Evolutionary conservation across 495 filamentous ascomycete species (phyloP), one percentile per base, ranked within the genome.

Genomic region (Trichoderma virens): DNA sequence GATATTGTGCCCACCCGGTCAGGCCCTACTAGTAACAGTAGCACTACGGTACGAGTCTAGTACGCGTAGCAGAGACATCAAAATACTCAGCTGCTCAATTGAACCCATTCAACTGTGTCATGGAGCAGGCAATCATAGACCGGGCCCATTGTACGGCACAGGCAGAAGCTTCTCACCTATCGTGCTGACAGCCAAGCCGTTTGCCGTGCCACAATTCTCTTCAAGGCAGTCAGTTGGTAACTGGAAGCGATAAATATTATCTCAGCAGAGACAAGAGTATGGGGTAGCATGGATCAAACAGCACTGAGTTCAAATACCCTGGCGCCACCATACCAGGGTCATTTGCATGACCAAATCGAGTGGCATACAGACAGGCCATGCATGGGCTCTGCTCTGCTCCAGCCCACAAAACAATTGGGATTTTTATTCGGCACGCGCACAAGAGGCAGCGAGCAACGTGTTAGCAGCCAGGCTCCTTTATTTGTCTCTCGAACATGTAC

Each of bases 211-310:
- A 23, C 27, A 6, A 13, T 20, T 27, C 5, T 28, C 47, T 28
- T 35, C 32, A 54, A 27, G 47, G 25, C 23, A 20, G 20, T 20
- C n/a, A 6, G 1, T 23, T n/a, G n/a, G n/a, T n/a, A n/a, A n/a
- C n/a, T n/a, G n/a, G n/a, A n/a, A n/a, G n/a, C n/a, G n/a, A n/a
- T n/a, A n/a, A 47, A 23, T 56, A 16, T 27, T 30, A 30, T 27
- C 25, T 30, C 25, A 30, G 0, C 51, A 56, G 9, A 13, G 23
- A 56, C 51, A 47, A 47, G 51, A 30, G 25, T 56, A 56, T 56
- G 51, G 51, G 51, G 51, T 56, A 56, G 51, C 51, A 56, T 56
- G 51, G 51, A 56, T 56, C 51, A 56, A 30, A n/a, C n/a, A n/a
- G n/a, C n/a, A n/a, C n/a, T n/a, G 25, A 30, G 51, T 9, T 56